Base-by-base conservation (phyloP, 78 protist genomes). In the Dictyostelium purpureum region DNA sequence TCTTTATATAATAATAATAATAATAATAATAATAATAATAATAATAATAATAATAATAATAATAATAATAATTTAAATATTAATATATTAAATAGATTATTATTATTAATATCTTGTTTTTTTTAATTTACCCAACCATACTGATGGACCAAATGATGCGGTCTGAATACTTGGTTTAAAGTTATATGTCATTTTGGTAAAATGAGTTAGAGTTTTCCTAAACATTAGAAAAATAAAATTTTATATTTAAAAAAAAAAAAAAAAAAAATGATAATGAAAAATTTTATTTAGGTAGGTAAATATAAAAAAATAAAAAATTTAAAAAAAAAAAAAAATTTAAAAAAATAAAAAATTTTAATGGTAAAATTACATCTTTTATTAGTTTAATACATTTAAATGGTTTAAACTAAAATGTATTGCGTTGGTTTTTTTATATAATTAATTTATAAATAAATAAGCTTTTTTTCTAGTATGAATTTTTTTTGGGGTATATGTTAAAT, bases 121-220 rank as follows among this genome's bases (percentile, higher is more conserved):
- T n/a, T 69, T n/a, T 40, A 69, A 40, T 1, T 42, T 80, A 80
- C 89, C 89, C 2, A 85, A 24, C 91, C 91, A 85, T 6, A 85
- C 91, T 31, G 91, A 54, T 37, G 91, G 91, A 28, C 76, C 74
- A 73, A 85, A 85, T 24, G 79, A 73, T 24, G 74, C 57, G 0
- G 81, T 59, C 57, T 85, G 91, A 28, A 45, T 35, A 70, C 78
- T 66, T 38, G 91, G 81, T 73, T 73, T 73, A 59, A 85, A 85
- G 12, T 19, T 38, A 56, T 51, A 85, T 18, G 75, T 28, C 69
- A 61, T 61, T 10, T n/a, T n/a, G n/a, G 54, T 14, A 49, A 49
- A 49, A 49, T 11, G 11, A 49, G 7, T 67, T 37, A 38, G 18
- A 5, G 31, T 35, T 19, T 40, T 38, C 28, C 75, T 38, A 1